Evolutionary conservation across 257 asterid species (phyloP), one percentile per base, ranked within the genome.

Genomic region (Nicotiana otophora): DNA sequence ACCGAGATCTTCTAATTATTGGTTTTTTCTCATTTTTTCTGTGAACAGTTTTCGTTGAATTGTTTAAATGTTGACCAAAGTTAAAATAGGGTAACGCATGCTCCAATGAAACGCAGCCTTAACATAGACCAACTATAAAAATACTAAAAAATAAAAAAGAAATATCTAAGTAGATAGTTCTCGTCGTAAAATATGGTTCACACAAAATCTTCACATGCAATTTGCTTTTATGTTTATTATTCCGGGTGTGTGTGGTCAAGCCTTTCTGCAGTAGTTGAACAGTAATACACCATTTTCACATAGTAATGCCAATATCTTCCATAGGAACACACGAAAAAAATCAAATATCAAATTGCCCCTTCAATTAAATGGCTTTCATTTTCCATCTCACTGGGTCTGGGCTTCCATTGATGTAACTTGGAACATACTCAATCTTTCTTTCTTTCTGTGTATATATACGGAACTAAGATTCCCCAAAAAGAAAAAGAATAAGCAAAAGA

Each of bases 131-230:
- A 54, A 48, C 54, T 3, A 48, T 48, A 48, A 48, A 48, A 48
- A 48, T 11, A 10, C 54, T 48, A 9, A 14, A 20, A 62, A 9
- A 36, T 23, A 16, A 54, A 6, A 23, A 46, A 10, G 17, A 42
- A 53, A 33, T 5, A 55, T 79, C 72, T 66, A 61, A 33, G 33
- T 4, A 17, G 61, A n/a, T 53, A 23, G 72, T 39, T 55, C 4
- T 61, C 7, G 4, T 65, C 80, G 62, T 81, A 10, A 77, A 81
- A 81, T 85, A 55, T 87, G 88, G 90, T 87, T 87, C 90, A 87
- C 86, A 81, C 88, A 87, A 87, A 20, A 23, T 26, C 10, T 78
- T 39, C 68, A 61, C 82, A 31, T 23, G 36, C 7, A 17, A 9
- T 54, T 34, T 15, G 1, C 46, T 0, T 67, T 64, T 23, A 48